A percentile compares a stretch with the other conserved stretches of the same genome.
Conservation (phyloP, 306 rosid species). For the Citrullus amarus region DNA sequence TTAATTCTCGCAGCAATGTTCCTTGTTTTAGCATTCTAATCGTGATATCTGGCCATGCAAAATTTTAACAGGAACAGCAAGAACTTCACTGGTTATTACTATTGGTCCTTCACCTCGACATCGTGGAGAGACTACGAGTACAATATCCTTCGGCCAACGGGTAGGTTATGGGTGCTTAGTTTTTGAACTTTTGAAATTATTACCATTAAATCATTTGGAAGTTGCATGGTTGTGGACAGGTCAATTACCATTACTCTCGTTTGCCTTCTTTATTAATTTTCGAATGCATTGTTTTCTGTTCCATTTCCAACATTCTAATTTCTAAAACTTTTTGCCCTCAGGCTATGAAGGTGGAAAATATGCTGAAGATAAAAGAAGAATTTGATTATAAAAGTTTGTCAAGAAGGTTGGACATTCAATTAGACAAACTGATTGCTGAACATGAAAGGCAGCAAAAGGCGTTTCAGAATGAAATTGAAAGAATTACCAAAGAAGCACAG, state of each 20-base stretch:
- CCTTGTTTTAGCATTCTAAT: not conserved
- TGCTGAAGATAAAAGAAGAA: slow-evolving; percentile 92
- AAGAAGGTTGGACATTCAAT: slow-evolving; percentile 73
- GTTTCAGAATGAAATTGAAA: slow-evolving; percentile 75
- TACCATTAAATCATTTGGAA: not conserved
- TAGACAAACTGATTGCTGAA: slow-evolving; percentile 87
- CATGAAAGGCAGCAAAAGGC: slow-evolving; percentile 97
- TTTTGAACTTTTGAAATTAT: not conserved
- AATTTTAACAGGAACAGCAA: slow-evolving; percentile 72
- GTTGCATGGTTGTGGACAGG: not conserved
- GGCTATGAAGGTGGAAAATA: slow-evolving; percentile 99
- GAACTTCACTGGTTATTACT: slow-evolving; percentile 86
- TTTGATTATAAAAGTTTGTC: slow-evolving; percentile 95
- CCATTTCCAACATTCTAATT: slow-evolving; percentile 18
- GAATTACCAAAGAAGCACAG: slow-evolving; percentile 55
- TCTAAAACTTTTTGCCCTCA: slow-evolving; percentile 15
- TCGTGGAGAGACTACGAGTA: slow-evolving; percentile 97
- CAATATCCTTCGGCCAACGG: slow-evolving; percentile 97
- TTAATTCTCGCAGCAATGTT: not conserved
- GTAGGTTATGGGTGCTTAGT: slow-evolving; percentile 25
- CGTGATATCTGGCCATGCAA: slow-evolving; percentile 15
- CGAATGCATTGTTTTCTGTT: not conserved
- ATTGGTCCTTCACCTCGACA: slow-evolving; percentile 97
- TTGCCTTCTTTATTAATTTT: not conserved
- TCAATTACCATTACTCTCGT: not conserved